Evolutionary conservation across 164 flowering plant species (phyloP), one percentile per base, ranked within the genome.

Genomic region (Piper betle): DNA sequence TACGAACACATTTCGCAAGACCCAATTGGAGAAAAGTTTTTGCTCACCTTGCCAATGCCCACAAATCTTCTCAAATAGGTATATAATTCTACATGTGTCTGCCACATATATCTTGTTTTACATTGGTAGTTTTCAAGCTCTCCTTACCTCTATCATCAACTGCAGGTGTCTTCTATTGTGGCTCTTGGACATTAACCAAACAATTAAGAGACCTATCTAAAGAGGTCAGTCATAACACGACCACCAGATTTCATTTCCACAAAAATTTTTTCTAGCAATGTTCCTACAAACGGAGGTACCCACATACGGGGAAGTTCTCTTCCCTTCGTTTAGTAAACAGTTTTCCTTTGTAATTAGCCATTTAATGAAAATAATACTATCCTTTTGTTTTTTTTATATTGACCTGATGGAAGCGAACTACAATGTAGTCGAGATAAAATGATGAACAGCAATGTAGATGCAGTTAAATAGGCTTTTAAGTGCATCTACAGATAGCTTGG

Each of bases 91-190:
- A 43, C 17, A 9, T 6, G 8, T n/a, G 39, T 58, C 46, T 10
- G 8, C 15, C 43, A 39, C 20, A 39, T 57, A 20, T 4, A 41
- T 38, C 20, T 11, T 9, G 8, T 17, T 58, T 39, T 42, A 6
- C 52, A 56, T 61, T 19, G 8, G 33, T 19, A 4, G 12, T 8
- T 5, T 17, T 12, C 4, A n/a, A 55, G 58, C 33, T 11, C 12
- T 38, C 15, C 37, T 54, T 3, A 18, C 61, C 54, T 20, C 13
- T 55, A 53, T 37, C 17, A 17, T 57, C 63, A 57, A 33, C 68
- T 81, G 73, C 85, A 89, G 97, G 94, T 62, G 97, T 93, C 2
- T 93, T 93, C 83, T 87, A 93, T 68, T 88, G 99, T 72, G 99
- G 99, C 77, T 79, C 83, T 57, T 66, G 86, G 0, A 71, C 79